A percentile compares a stretch with the other conserved stretches of the same genome.
Conservation (phyloP, 2,329 filamentous ascomycete genomes). For the Didymella sp. region DNA sequence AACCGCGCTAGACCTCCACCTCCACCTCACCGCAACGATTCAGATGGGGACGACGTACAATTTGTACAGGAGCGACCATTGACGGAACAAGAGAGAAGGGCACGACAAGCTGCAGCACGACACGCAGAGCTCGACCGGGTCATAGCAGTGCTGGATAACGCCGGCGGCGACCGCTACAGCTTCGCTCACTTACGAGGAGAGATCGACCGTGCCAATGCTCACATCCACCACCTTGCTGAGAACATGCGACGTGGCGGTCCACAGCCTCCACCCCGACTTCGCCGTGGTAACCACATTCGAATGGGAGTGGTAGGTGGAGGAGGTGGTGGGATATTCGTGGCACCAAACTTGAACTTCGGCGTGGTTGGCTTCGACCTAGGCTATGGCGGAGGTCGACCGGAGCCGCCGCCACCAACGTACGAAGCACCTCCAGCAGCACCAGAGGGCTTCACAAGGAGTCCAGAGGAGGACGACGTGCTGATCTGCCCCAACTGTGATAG, state of each 20-base stretch:
- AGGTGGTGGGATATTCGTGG: slow-evolving; percentile 20
- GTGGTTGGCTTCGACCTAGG: slow-evolving; percentile 55
- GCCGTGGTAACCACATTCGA: slow-evolving; percentile 26
- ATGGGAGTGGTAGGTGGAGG: slow-evolving; percentile 20
- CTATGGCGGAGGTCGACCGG: slow-evolving; percentile 29
- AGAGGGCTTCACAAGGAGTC: slow-evolving; percentile 81
- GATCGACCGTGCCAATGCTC: slow-evolving; percentile 30
- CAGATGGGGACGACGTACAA: slow-evolving; percentile 41
- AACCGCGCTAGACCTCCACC: slow-evolving; percentile 14
- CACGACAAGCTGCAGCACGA: slow-evolving; percentile 18
- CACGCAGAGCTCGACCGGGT: slow-evolving; percentile 29
- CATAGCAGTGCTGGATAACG: slow-evolving; percentile 28
- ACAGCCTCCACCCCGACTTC: slow-evolving; percentile 24
- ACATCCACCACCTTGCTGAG: slow-evolving; percentile 25
- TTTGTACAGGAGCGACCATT: slow-evolving; percentile 37
- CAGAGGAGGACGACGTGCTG: slow-evolving; percentile 73
- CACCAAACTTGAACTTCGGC: slow-evolving; percentile 50
- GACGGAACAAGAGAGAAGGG: slow-evolving; percentile 28
- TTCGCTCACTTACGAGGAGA: slow-evolving; percentile 34
- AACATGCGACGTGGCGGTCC: slow-evolving; percentile 24
- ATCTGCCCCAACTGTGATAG: slow-evolving; percentile 87
- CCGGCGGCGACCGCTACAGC: slow-evolving; percentile 8
- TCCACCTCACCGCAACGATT: slow-evolving; percentile 15
- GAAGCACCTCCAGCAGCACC: slow-evolving; percentile 69
- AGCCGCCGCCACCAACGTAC: slow-evolving; percentile 57